phyloP scores from a whole-genome alignment of 2,329 filamentous ascomycete genomes.

The Ambrosiella beaveri region DNA sequence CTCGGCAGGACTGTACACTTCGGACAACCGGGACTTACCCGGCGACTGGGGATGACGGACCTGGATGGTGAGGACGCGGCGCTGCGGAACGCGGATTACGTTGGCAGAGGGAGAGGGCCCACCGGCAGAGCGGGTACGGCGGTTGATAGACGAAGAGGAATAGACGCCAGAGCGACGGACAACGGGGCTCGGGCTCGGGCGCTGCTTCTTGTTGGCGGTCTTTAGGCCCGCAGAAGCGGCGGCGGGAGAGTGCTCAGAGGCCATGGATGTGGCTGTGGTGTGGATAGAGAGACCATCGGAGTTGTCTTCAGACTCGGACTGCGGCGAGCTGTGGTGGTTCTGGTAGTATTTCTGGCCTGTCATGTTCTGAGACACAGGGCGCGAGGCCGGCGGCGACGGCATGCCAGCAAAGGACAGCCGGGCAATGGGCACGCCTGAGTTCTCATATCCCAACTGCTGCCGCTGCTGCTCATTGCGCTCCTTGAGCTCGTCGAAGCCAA shows the following conservation, averaged over 20 bases:
- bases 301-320: constrained; percentile 1
- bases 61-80: constrained; percentile 11
- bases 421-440: constrained; percentile 10
- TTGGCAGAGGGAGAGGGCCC: neutral
- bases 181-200: neutral
- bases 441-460: constrained; percentile 9
- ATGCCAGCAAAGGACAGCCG: constrained; percentile 10
- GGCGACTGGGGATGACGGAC: constrained; percentile 10
- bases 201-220: neutral
- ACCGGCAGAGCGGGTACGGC: neutral
- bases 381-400: constrained; percentile 7
- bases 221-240: neutral
- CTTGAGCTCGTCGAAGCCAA: constrained; percentile 10
- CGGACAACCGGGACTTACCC: neutral
- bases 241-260: neutral
- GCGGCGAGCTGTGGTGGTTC: neutral
- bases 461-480: constrained; percentile 9
- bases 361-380: constrained; percentile 9
- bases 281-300: constrained; percentile 5
- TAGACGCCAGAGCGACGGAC: constrained; percentile 3
- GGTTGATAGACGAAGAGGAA: neutral
- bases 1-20: constrained; percentile 6
- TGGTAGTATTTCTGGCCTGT: neutral
- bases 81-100: neutral
- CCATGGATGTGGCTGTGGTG: constrained; percentile 3